Percentiles rank a stretch among this genome's conserved stretches.
Evolutionary conservation across 768 basidiomycete genomes (phyloP).

Genomic region (Mycena indigotica): DNA sequence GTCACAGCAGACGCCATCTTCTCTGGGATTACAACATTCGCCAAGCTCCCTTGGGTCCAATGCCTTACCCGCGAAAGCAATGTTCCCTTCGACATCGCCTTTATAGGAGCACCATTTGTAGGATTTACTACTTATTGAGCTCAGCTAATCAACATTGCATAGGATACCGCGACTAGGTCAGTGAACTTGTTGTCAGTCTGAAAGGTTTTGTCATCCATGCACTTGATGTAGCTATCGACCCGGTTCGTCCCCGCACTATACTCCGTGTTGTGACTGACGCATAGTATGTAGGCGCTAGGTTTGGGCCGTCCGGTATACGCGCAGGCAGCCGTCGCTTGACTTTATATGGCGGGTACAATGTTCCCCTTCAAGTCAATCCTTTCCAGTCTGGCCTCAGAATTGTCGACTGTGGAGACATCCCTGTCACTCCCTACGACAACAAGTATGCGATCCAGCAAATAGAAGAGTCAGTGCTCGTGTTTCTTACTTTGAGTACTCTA

Average conservation of each 20-base stretch:
- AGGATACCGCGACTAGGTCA: slow-evolving; percentile 22
- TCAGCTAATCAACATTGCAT: not conserved
- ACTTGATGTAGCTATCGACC: slow-evolving; percentile 62
- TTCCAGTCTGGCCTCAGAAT: slow-evolving; percentile 67
- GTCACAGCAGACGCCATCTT: slow-evolving; percentile 80
- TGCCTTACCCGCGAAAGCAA: slow-evolving; percentile 69
- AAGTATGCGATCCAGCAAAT: slow-evolving; percentile 73
- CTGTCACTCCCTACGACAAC: slow-evolving; percentile 80
- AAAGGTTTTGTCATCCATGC: not conserved
- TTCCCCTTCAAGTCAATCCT: slow-evolving; percentile 72
- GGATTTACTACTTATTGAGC: slow-evolving; percentile 24
- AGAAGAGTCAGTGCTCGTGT: slow-evolving; percentile 38
- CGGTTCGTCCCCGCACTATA: slow-evolving; percentile 34
- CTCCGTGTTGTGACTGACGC: too few relatives aligned
- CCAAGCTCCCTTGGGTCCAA: slow-evolving; percentile 81
- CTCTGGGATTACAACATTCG: slow-evolving; percentile 83
- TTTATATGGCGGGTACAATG: slow-evolving; percentile 77
- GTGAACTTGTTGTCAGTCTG: not conserved
- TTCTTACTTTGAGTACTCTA: not conserved
- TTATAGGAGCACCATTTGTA: slow-evolving; percentile 80
- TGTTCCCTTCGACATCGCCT: slow-evolving; percentile 73
- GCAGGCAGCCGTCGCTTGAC: slow-evolving; percentile 76
- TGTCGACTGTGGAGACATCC: slow-evolving; percentile 80
- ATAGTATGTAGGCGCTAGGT: slow-evolving; percentile 63
- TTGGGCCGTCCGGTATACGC: slow-evolving; percentile 84